Percentiles rank a stretch among this genome's conserved stretches.
Evolutionary conservation across 2,329 filamentous ascomycete species (phyloP).

Genomic region (Penicillium sp.): DNA sequence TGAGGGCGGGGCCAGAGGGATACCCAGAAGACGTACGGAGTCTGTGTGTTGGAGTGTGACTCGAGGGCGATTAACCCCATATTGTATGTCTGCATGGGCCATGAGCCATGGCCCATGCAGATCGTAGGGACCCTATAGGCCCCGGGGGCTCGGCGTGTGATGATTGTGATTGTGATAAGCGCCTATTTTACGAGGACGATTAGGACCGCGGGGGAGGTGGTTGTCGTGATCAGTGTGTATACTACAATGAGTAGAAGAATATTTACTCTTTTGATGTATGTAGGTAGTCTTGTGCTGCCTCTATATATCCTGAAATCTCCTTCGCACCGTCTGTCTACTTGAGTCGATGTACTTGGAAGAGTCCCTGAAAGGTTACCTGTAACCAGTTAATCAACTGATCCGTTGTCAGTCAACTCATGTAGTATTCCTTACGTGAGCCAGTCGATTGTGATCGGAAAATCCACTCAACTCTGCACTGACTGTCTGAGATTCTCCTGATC

Average conservation of each 20-base stretch:
- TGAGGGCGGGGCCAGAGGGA: not conserved
- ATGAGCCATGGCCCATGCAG: not conserved
- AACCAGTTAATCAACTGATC: no score
- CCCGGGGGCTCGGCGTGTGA: not conserved
- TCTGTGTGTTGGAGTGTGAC: not conserved
- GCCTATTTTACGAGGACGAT: not conserved
- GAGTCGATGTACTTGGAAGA: no score
- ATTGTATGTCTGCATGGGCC: not conserved
- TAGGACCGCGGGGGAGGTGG: not conserved
- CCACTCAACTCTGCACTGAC: not conserved
- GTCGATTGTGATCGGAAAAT: no score
- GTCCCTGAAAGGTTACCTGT: no score
- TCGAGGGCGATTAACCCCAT: not conserved
- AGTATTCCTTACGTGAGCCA: no score
- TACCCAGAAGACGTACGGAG: not conserved
- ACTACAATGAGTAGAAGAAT: no score
- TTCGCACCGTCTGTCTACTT: no score
- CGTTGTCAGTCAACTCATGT: no score
- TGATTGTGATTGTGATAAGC: constrained; percentile 1
- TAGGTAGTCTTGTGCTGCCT: no score
- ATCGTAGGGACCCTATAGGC: not conserved
- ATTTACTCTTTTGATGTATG: no score
- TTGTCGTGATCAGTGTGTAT: not conserved
- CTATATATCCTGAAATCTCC: no score
- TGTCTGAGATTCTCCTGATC: not conserved